These are phyloP conservation scores for Takashimella tepidaria DNA, from an alignment of 1,284 basidiomycete genomes.

Conservation along the genomic window DNA sequence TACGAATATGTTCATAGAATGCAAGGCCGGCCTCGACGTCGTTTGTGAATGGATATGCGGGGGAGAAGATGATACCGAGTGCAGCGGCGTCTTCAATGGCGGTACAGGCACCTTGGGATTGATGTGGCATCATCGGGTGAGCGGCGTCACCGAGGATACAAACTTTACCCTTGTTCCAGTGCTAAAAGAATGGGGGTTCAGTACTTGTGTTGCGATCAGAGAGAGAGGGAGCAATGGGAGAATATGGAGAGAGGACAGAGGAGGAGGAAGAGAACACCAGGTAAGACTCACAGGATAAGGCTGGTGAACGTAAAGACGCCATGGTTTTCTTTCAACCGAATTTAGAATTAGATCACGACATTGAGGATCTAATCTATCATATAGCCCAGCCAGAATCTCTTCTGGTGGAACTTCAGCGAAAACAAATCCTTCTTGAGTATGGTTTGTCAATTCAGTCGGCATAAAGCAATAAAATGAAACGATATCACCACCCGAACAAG, in stretches of 20 bases:
- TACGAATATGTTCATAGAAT: slow-evolving; percentile 45
- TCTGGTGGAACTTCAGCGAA: slow-evolving; percentile 40
- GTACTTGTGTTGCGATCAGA: no score
- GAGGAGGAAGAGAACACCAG: slow-evolving; percentile 4
- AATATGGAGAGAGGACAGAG: not conserved
- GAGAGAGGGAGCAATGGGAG: no score
- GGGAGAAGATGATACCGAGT: slow-evolving; percentile 35
- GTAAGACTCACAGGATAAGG: slow-evolving; percentile 25
- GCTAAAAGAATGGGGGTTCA: not conserved
- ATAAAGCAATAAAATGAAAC: slow-evolving; percentile 47
- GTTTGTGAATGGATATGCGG: slow-evolving; percentile 31
- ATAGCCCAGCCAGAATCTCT: slow-evolving; percentile 41
- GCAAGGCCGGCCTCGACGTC: slow-evolving; percentile 36
- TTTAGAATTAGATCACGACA: slow-evolving; percentile 39
- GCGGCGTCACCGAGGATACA: slow-evolving; percentile 41
- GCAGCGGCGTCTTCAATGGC: slow-evolving; percentile 43
- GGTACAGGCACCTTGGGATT: slow-evolving; percentile 36
- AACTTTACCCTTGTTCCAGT: slow-evolving; percentile 37
- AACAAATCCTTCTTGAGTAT: slow-evolving; percentile 46
- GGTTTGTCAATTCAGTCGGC: slow-evolving; percentile 43
- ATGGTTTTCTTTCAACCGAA: slow-evolving; percentile 44
- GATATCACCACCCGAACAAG: slow-evolving; percentile 39
- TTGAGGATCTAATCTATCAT: slow-evolving; percentile 39
- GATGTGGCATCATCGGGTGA: slow-evolving; percentile 42
- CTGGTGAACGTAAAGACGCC: slow-evolving; percentile 47